Conservation (phyloP, 2,329 filamentous ascomycete species). For the Trichoderma guizhouense region DNA sequence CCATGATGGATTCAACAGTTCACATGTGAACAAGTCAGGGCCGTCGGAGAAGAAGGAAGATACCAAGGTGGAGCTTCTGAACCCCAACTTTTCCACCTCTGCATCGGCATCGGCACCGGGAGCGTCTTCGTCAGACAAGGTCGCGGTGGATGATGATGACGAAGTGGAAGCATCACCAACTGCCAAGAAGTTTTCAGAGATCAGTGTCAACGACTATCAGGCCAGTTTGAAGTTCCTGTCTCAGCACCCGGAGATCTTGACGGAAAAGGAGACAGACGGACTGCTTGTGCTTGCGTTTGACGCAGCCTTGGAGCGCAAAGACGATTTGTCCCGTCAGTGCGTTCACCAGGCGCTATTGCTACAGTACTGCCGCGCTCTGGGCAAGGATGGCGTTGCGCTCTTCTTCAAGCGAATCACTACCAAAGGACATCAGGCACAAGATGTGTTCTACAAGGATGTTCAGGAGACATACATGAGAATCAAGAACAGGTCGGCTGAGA, state of each 20-base stretch:
- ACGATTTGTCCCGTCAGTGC: constrained; percentile 76
- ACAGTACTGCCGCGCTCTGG: constrained; percentile 90
- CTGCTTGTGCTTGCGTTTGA: constrained; percentile 91
- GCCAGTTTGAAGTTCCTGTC: constrained; percentile 72
- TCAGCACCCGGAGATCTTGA: constrained; percentile 72
- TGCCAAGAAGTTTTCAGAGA: constrained; percentile 77
- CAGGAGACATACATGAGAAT: constrained; percentile 83
- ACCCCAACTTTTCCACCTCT: constrained; percentile 51
- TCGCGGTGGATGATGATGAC: constrained; percentile 61
- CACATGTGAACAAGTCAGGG: constrained; percentile 66
- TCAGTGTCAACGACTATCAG: constrained; percentile 71
- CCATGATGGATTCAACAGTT: constrained; percentile 87
- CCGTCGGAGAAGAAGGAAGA: constrained; percentile 45
- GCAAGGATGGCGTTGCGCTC: constrained; percentile 79
- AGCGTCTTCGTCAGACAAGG: constrained; percentile 19
- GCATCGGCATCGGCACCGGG: not conserved
- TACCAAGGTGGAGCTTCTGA: constrained; percentile 68
- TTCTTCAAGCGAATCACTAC: constrained; percentile 98
- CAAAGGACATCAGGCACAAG: constrained; percentile 81
- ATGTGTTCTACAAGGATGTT: constrained; percentile 90
- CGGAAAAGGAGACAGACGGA: constrained; percentile 85
- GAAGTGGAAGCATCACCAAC: constrained; percentile 72
- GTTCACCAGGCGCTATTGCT: constrained; percentile 90
- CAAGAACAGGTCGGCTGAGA: constrained; percentile 69
- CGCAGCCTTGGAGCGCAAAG: constrained; percentile 70